These are phyloP conservation scores for Kluyveromyces sp. DNA, from an alignment of 1,139 yeast genomes.

Conservation along the genomic window DNA sequence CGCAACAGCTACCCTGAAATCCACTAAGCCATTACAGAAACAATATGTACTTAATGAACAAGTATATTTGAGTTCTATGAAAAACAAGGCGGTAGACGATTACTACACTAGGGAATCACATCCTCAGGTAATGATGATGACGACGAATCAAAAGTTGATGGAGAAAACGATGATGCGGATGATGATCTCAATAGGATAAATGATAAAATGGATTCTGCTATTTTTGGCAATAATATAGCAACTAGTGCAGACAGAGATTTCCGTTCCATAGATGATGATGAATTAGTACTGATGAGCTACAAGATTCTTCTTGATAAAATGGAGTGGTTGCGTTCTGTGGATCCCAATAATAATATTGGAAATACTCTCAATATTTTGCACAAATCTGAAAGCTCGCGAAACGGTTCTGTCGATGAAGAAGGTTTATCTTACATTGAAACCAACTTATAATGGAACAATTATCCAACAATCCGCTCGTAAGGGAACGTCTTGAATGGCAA, in stretches of 20 bases:
- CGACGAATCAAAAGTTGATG: slow-evolving; percentile 21
- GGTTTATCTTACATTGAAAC: slow-evolving; percentile 7
- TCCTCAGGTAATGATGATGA: slow-evolving; percentile 22
- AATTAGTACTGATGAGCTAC: slow-evolving; percentile 22
- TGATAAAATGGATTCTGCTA: slow-evolving; percentile 16
- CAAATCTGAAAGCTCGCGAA: slow-evolving; percentile 1
- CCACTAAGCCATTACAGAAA: slow-evolving; percentile 19
- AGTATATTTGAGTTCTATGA: slow-evolving; percentile 57
- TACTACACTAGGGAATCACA: slow-evolving; percentile 54
- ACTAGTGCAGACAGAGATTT: slow-evolving; percentile 14
- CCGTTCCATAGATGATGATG: slow-evolving; percentile 14
- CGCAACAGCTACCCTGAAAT: slow-evolving; percentile 15
- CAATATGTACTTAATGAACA: slow-evolving; percentile 50
- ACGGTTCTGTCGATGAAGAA: slow-evolving; percentile 2
- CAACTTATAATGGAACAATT: slow-evolving; percentile 25
- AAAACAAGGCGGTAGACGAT: slow-evolving; percentile 59
- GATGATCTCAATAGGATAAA: slow-evolving; percentile 21
- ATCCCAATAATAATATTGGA: slow-evolving; percentile 17
- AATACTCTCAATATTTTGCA: slow-evolving; percentile 6
- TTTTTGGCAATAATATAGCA: slow-evolving; percentile 18
- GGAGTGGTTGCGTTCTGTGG: slow-evolving; percentile 23
- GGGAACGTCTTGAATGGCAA: slow-evolving; percentile 93
- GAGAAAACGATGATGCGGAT: slow-evolving; percentile 26
- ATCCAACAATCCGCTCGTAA: slow-evolving; percentile 48
- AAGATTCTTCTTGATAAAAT: slow-evolving; percentile 20